Conservation (phyloP, 139 green algal genomes). For the Edaphochlamys debaryana region DNA sequence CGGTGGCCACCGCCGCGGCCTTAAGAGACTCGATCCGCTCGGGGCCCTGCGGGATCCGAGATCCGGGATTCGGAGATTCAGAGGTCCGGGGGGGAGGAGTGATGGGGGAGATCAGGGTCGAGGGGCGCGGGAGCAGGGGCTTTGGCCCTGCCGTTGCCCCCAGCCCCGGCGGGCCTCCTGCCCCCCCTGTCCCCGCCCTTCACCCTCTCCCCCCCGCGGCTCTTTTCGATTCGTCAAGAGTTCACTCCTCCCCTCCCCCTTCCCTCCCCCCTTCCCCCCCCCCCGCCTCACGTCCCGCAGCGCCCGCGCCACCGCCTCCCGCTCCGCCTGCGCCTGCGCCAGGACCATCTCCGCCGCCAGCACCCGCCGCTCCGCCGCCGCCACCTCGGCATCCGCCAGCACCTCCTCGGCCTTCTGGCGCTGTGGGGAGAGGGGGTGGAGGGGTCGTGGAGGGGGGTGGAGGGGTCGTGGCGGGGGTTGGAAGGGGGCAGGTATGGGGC, state of each 20-base stretch:
- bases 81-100: no score
- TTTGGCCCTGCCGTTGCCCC: no score
- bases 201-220: no score
- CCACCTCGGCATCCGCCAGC: conserved; percentile 76
- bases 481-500: not conserved
- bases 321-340: conserved; percentile 21
- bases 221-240: no score
- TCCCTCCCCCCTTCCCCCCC: no score
- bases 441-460: not conserved
- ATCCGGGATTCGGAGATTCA: no score
- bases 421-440: not conserved
- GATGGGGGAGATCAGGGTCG: no score
- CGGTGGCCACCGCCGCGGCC: conserved; percentile 58
- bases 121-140: no score
- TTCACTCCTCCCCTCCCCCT: no score
- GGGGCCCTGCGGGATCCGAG: conserved; percentile 62
- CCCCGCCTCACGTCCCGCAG: conserved; percentile 3
- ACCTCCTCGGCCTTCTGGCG: conserved; percentile 36
- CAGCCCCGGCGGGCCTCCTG: no score
- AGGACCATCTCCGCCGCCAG: conserved; percentile 63
- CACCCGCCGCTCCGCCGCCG: conserved; percentile 68
- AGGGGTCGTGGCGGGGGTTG: not conserved
- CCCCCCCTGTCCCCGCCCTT: no score
- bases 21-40: conserved; percentile 72
- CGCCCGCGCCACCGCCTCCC: conserved; percentile 10